These are phyloP conservation scores for Ascochyta koolunga DNA, from an alignment of 2,329 filamentous ascomycete species.

Conservation along the genomic window DNA sequence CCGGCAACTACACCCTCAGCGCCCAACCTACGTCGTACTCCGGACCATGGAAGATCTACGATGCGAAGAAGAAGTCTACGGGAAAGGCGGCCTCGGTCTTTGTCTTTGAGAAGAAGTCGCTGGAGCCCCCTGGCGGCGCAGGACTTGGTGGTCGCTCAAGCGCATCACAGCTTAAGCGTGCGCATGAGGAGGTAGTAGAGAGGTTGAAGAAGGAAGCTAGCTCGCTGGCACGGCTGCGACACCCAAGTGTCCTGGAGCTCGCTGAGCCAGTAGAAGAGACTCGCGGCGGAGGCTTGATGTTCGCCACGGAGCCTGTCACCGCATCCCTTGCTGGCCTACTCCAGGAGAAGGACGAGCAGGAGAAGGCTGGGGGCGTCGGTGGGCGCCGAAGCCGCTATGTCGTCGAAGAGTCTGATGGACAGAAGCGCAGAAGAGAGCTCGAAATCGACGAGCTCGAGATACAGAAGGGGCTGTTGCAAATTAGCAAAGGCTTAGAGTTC, in stretches of 20 bases:
- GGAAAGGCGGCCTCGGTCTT: slow-evolving; percentile 90
- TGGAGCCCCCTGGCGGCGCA: slow-evolving; percentile 72
- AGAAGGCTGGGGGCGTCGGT: slow-evolving; percentile 70
- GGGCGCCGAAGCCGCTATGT: slow-evolving; percentile 79
- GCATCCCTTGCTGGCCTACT: slow-evolving; percentile 83
- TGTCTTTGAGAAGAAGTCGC: slow-evolving; percentile 86
- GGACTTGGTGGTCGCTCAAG: slow-evolving; percentile 62
- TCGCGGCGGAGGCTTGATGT: slow-evolving; percentile 87
- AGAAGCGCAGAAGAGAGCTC: slow-evolving; percentile 73
- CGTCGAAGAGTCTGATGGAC: slow-evolving; percentile 77
- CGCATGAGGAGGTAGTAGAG: slow-evolving; percentile 88
- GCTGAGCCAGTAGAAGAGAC: slow-evolving; percentile 96
- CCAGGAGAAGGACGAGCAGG: slow-evolving; percentile 87
- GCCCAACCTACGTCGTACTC: slow-evolving; percentile 76
- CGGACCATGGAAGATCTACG: slow-evolving; percentile 96
- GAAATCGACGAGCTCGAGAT: slow-evolving; percentile 98
- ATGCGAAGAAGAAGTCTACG: slow-evolving; percentile 95
- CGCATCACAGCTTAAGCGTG: slow-evolving; percentile 74
- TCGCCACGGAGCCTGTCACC: slow-evolving; percentile 90
- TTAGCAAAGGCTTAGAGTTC: slow-evolving; percentile 94
- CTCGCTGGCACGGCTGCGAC: slow-evolving; percentile 82
- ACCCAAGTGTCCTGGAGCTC: slow-evolving; percentile 90
- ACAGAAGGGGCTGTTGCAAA: slow-evolving; percentile 91
- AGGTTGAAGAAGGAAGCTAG: slow-evolving; percentile 90
- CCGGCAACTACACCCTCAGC: slow-evolving; percentile 85